These are phyloP conservation scores for Penicillium oxalicum DNA, from an alignment of 2,329 filamentous ascomycete species.

Conservation along the genomic window DNA sequence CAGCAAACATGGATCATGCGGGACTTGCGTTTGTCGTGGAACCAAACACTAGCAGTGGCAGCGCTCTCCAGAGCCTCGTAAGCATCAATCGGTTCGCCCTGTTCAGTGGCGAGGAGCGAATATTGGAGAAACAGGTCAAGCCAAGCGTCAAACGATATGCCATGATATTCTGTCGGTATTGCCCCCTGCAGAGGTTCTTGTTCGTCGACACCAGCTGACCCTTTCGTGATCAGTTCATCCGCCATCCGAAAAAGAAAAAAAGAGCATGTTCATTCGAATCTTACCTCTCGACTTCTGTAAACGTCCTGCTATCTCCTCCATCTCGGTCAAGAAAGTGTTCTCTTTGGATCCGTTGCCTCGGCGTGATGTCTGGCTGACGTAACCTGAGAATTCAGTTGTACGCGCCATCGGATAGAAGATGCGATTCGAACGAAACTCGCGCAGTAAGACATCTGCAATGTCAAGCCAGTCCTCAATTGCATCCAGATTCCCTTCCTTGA, in stretches of 20 bases:
- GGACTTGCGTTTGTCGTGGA: slow-evolving; percentile 59
- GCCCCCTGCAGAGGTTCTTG: slow-evolving; percentile 26
- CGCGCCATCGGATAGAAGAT: slow-evolving; percentile 54
- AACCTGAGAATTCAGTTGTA: slow-evolving; percentile 47
- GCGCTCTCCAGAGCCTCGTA: slow-evolving; percentile 77
- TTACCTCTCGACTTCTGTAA: slow-evolving; percentile 40
- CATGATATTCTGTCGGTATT: slow-evolving; percentile 59
- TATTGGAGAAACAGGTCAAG: slow-evolving; percentile 86
- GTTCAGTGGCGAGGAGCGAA: slow-evolving; percentile 66
- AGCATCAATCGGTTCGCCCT: slow-evolving; percentile 62
- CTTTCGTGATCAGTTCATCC: slow-evolving; percentile 10
- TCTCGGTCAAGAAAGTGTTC: slow-evolving; percentile 36
- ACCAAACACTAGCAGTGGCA: slow-evolving; percentile 75
- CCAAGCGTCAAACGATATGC: slow-evolving; percentile 78
- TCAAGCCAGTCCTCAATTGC: slow-evolving; percentile 54
- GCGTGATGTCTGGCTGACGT: slow-evolving; percentile 38
- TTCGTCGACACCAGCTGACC: slow-evolving; percentile 14
- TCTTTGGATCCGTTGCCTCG: slow-evolving; percentile 33
- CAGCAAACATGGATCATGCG: slow-evolving; percentile 72
- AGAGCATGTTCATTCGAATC: background rate
- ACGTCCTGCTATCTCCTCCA: slow-evolving; percentile 41
- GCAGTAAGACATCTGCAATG: slow-evolving; percentile 52
- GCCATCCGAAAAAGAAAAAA: background rate
- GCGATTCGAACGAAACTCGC: slow-evolving; percentile 56
- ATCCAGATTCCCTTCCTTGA: slow-evolving; percentile 46